phyloP scores from a whole-genome alignment of 2,329 filamentous ascomycete genomes.

The Colletotrichum cereale region DNA sequence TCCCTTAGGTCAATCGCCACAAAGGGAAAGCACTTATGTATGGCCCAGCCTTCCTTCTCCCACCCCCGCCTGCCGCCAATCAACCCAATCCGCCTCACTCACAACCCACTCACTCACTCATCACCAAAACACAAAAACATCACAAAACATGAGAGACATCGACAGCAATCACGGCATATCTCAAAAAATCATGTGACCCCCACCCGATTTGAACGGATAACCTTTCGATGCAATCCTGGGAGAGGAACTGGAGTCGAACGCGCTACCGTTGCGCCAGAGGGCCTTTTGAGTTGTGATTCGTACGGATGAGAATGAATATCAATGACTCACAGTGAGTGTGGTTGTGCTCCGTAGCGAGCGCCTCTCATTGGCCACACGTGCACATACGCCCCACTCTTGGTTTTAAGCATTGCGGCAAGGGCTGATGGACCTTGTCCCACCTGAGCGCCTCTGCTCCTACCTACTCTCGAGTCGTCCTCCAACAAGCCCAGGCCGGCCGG shows the following conservation, averaged over 20 bases:
- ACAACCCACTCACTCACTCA: not conserved
- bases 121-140: not conserved
- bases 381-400: not conserved
- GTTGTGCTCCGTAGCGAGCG: not conserved
- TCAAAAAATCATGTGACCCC: constrained; percentile 3
- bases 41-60: not conserved
- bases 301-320: not conserved
- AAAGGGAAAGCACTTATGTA: not conserved
- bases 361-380: not conserved
- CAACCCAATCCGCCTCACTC: not conserved
- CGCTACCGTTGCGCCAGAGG: constrained; percentile 40
- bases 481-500: not conserved
- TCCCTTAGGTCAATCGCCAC: not conserved
- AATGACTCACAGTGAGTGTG: not conserved
- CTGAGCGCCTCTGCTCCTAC: not conserved
- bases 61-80: too few relatives aligned
- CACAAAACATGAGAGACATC: not conserved
- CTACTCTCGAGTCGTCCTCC: not conserved
- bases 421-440: constrained; percentile 2
- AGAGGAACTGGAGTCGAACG: constrained; percentile 38
- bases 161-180: not conserved
- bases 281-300: not conserved
- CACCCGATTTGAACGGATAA: constrained; percentile 40
- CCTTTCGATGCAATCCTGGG: constrained; percentile 26
- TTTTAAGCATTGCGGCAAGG: constrained; percentile 22